A percentile compares a stretch with the other conserved stretches of the same genome.
Conservation (phyloP, 225 moss, liverwort and hornwort species). For the Pleurozium schreberi region DNA sequence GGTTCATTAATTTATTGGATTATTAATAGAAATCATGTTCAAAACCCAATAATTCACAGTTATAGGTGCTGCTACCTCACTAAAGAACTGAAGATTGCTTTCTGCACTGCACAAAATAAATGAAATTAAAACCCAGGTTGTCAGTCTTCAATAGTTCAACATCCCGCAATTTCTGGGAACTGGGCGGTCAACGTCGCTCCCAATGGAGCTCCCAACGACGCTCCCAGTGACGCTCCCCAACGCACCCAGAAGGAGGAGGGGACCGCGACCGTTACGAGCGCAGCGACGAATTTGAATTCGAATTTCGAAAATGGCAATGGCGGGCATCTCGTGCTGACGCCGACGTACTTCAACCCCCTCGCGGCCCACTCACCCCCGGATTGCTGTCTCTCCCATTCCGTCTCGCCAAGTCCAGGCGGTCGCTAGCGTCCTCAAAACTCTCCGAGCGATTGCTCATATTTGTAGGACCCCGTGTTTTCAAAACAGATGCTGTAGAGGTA, state of each 20-base stretch:
- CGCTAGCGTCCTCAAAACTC: neutral
- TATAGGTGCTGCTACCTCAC: no score
- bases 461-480: neutral
- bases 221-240: neutral
- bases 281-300: conserved; percentile 4
- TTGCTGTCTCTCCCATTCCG: neutral
- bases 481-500: neutral
- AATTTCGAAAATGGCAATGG: conserved; percentile 14
- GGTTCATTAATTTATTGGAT: no score
- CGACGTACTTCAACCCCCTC: neutral
- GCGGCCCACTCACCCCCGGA: neutral
- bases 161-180: neutral
- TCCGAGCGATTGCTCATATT: neutral
- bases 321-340: neutral
- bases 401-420: neutral
- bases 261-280: neutral
- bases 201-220: neutral
- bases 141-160: neutral
- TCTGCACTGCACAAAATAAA: neutral
- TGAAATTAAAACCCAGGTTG: neutral
- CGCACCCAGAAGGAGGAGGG: neutral
- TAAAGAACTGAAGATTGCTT: neutral
- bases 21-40: no score
- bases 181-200: neutral
- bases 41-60: no score